A percentile compares a stretch with the other conserved stretches of the same genome.
These are phyloP conservation scores for Zychaea mexicana DNA, from an alignment of 371 early-diverging fungal genomes.

Conservation along the genomic window DNA sequence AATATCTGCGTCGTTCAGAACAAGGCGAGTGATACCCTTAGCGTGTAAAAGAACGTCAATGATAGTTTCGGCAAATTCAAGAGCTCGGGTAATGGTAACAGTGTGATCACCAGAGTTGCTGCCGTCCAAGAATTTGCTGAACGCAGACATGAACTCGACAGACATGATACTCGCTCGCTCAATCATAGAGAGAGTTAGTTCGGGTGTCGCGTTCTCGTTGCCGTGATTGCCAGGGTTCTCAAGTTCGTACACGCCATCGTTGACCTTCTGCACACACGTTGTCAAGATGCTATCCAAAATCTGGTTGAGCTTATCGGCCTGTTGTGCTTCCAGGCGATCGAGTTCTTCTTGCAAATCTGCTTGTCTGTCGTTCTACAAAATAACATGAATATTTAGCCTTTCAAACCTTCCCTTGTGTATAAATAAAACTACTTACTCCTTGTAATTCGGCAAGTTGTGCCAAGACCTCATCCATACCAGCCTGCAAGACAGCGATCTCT, in stretches of 20 bases:
- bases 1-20: constrained; percentile 75
- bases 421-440: constrained; percentile 43
- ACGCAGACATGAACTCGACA: constrained; percentile 77
- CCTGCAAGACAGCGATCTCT: constrained; percentile 87
- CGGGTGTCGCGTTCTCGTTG: constrained; percentile 89
- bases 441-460: constrained; percentile 81
- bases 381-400: too few species aligned
- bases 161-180: constrained; percentile 83
- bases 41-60: constrained; percentile 83
- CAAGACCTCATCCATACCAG: constrained; percentile 95
- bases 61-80: constrained; percentile 81
- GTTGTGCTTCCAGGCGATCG: constrained; percentile 64
- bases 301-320: constrained; percentile 74
- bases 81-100: constrained; percentile 84
- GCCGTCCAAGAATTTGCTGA: constrained; percentile 76
- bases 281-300: constrained; percentile 89
- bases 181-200: constrained; percentile 87
- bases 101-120: constrained; percentile 79
- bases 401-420: background rate
- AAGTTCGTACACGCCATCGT: constrained; percentile 86
- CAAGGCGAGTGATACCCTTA: constrained; percentile 89
- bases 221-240: constrained; percentile 81
- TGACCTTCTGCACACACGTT: constrained; percentile 84
- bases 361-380: constrained; percentile 45
- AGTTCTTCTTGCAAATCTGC: constrained; percentile 69